Percentiles rank a stretch among this genome's conserved stretches.
Evolutionary conservation across 192 early-diverging fungal genomes (phyloP).

Genomic region (Backusella sp.): DNA sequence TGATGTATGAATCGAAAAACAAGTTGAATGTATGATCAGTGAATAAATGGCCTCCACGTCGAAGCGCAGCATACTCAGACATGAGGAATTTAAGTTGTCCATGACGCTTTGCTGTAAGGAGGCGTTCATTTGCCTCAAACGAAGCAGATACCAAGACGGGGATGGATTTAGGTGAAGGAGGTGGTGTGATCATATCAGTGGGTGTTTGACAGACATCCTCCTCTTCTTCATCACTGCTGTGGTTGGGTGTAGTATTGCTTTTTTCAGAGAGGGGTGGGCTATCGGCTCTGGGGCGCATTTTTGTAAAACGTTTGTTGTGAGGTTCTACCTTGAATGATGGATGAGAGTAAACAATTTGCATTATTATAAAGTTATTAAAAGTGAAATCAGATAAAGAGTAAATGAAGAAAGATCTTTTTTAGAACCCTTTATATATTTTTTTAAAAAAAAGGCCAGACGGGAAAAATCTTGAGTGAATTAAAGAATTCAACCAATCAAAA

Average conservation of each 20-base stretch:
- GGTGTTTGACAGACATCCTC: not conserved
- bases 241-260: not conserved
- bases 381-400: not conserved
- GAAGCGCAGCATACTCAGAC: slow-evolving; percentile 25
- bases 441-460: not conserved
- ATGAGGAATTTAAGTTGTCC: slow-evolving; percentile 29
- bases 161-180: slow-evolving; percentile 11
- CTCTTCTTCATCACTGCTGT: not conserved
- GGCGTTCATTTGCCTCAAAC: slow-evolving; percentile 26
- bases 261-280: not conserved
- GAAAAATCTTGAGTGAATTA: not conserved
- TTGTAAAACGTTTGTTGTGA: not conserved
- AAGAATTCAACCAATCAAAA: not conserved
- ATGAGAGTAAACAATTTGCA: slow-evolving; percentile 7
- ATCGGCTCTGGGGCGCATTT: not conserved
- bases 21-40: slow-evolving; percentile 36
- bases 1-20: slow-evolving; percentile 32
- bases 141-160: not conserved
- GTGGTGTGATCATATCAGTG: slow-evolving; percentile 13
- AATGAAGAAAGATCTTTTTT: not conserved
- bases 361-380: not conserved
- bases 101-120: slow-evolving; percentile 23
- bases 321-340: not conserved
- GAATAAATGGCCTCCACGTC: slow-evolving; percentile 17
- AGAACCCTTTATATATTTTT: not conserved